phyloP scores from a whole-genome alignment of 208 protist species.

The Borovskyia barvae region DNA sequence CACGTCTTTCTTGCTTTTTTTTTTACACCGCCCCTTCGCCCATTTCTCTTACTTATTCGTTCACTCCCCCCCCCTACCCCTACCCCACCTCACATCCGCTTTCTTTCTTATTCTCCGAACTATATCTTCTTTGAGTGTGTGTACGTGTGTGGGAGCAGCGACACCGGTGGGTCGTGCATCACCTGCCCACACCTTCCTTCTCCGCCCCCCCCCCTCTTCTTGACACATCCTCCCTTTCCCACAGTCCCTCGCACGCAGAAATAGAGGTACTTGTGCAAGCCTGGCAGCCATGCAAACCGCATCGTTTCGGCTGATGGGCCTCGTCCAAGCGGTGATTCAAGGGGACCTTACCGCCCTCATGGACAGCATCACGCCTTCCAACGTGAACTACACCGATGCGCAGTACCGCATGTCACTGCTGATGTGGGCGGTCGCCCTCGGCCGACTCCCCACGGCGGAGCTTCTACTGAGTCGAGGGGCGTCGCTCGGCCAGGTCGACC shows the following conservation, averaged over 20 bases:
- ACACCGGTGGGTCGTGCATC: too few relatives aligned
- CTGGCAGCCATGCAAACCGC: background rate
- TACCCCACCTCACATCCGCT: background rate
- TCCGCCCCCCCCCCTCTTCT: background rate
- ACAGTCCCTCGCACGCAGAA: background rate
- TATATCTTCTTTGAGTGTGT: background rate
- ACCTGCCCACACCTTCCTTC: too few relatives aligned
- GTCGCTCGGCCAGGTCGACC: slow-evolving; percentile 53
- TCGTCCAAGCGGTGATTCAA: slow-evolving; percentile 46
- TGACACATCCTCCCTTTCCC: background rate
- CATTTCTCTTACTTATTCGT: background rate
- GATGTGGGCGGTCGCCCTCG: slow-evolving; percentile 62
- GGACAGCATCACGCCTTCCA: slow-evolving; percentile 45
- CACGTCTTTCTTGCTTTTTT: background rate
- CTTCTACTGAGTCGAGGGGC: slow-evolving; percentile 60
- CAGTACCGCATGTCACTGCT: slow-evolving; percentile 66
- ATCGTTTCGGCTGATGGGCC: slow-evolving; percentile 16
- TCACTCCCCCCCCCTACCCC: too few relatives aligned
- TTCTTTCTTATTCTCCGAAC: background rate
- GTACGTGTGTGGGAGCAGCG: too few relatives aligned
- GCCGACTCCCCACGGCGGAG: slow-evolving; percentile 43
- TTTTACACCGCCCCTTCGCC: background rate
- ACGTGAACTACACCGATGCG: slow-evolving; percentile 76
- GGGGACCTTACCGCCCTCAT: slow-evolving; percentile 43
- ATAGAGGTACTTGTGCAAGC: background rate